Conservation (phyloP, 768 basidiomycete genomes). For the Russula earlei region DNA sequence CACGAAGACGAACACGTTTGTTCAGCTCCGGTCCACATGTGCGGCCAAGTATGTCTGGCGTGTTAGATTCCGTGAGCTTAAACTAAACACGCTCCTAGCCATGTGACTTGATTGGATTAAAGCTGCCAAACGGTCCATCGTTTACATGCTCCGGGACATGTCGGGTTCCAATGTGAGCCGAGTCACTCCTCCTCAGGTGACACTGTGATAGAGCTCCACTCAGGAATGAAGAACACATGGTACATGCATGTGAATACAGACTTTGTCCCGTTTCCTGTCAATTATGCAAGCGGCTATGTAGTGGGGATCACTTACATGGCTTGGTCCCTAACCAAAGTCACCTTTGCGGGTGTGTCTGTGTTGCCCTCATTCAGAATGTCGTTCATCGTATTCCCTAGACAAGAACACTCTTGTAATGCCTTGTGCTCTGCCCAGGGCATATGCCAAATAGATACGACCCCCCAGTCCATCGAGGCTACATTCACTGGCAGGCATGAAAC, state of each 20-base stretch:
- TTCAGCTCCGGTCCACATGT: conserved; percentile 43
- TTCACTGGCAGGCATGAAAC: conserved; percentile 52
- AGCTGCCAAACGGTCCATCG: conserved; percentile 4
- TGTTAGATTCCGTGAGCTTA: too few species aligned
- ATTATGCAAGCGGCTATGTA: conserved; percentile 47
- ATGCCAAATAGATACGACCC: conserved; percentile 50
- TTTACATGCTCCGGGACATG: conserved; percentile 14
- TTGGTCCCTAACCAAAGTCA: conserved; percentile 34
- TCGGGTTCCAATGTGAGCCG: conserved; percentile 9
- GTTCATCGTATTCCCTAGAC: conserved; percentile 26
- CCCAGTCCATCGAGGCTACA: conserved; percentile 52
- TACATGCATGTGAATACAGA: conserved; percentile 43
- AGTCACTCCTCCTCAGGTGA: neutral
- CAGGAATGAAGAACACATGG: conserved; percentile 37
- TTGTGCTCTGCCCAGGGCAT: conserved; percentile 39
- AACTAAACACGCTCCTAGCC: conserved; percentile 1
- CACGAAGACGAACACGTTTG: conserved; percentile 49
- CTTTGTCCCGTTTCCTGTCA: conserved; percentile 47
- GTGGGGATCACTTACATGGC: conserved; percentile 43
- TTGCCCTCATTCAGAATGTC: neutral
- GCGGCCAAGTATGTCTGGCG: conserved; percentile 37
- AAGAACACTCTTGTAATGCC: conserved; percentile 41
- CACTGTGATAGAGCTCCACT: neutral
- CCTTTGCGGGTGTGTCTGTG: conserved; percentile 46
- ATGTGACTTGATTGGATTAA: conserved; percentile 13